phyloP scores from a whole-genome alignment of 306 rosid species.

The Fragaria ananassa region DNA sequence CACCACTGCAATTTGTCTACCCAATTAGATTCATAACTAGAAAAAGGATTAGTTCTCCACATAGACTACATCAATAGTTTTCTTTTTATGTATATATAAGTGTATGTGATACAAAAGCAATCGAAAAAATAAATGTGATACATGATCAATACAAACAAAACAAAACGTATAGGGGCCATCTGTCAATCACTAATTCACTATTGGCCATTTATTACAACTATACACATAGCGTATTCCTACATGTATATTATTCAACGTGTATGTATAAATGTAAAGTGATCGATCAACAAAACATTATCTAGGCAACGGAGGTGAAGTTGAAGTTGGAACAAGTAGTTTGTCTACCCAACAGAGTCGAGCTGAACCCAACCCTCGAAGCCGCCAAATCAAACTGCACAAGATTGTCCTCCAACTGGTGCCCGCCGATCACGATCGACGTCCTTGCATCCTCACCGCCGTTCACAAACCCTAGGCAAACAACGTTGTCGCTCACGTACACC shows the following conservation, averaged over 20 bases:
- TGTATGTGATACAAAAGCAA: neutral
- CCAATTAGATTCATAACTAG: neutral
- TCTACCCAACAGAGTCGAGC: conserved; percentile 28
- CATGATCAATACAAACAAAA: neutral
- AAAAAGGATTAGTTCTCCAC: neutral
- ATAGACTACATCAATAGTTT: too few relatives aligned
- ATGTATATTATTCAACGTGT: neutral
- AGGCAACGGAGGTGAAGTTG: conserved; percentile 19
- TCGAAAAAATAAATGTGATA: too few relatives aligned
- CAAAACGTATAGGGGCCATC: neutral
- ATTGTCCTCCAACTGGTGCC: conserved; percentile 59
- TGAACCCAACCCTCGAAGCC: conserved; percentile 43
- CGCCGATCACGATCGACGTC: conserved; percentile 57
- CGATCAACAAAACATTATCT: neutral
- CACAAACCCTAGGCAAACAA: conserved; percentile 56
- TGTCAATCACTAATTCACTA: neutral
- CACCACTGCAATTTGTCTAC: too few relatives aligned
- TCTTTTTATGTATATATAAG: neutral
- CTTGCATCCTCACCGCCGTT: conserved; percentile 45
- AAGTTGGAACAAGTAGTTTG: conserved; percentile 30
- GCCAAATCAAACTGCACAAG: conserved; percentile 59
- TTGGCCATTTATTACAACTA: neutral
- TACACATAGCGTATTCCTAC: neutral
- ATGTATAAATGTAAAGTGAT: neutral
- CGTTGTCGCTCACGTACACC: conserved; percentile 45